These are phyloP conservation scores for Globisporangium paddicum DNA, from an alignment of 352 stramenopile species.

Conservation along the genomic window DNA sequence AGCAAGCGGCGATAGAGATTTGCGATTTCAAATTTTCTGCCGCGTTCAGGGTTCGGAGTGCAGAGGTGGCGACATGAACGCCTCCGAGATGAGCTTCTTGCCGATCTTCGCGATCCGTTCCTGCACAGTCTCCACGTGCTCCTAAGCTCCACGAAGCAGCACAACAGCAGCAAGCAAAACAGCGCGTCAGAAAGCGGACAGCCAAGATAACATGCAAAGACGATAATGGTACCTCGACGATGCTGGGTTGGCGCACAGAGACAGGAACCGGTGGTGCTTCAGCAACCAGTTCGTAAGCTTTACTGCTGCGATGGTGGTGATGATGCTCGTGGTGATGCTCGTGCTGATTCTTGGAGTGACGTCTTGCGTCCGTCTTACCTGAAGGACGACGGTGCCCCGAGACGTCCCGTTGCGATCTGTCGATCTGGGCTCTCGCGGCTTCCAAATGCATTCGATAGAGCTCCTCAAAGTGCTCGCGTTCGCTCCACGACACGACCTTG, in stretches of 20 bases:
- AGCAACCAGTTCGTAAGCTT: background rate
- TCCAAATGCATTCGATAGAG: constrained; percentile 47
- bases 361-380: constrained; percentile 3
- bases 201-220: background rate
- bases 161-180: background rate
- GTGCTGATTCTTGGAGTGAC: constrained; percentile 9
- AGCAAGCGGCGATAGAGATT: background rate
- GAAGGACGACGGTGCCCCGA: background rate
- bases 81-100: constrained; percentile 61
- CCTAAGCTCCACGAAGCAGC: background rate
- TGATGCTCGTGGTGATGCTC: constrained; percentile 17
- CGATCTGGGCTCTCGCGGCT: constrained; percentile 12
- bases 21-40: background rate
- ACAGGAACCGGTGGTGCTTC: background rate
- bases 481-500: constrained; percentile 44
- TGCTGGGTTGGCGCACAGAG: background rate
- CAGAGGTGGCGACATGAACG: constrained; percentile 28
- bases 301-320: constrained; percentile 5
- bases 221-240: constrained; percentile 4
- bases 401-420: constrained; percentile 1
- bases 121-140: constrained; percentile 22
- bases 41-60: background rate
- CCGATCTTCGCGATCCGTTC: constrained; percentile 67
- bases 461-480: constrained; percentile 46
- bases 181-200: background rate